A percentile compares a stretch with the other conserved stretches of the same genome.
Conservation (phyloP, 176 grass and related monocot species). For the Zizania latifolia region DNA sequence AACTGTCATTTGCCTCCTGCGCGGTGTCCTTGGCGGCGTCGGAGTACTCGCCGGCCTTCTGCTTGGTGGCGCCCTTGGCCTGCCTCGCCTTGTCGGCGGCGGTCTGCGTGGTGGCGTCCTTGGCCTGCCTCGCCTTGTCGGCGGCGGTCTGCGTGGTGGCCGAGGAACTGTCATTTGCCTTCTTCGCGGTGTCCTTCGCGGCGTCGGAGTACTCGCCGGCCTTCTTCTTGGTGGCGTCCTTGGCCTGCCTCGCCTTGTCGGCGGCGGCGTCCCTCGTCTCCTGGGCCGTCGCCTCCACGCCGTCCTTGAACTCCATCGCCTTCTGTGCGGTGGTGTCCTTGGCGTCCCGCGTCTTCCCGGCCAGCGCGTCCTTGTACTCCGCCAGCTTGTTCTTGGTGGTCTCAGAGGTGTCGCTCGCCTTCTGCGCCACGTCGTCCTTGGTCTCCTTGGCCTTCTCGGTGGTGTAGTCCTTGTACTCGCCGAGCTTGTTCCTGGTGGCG, state of each 20-base stretch:
- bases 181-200: slow-evolving; percentile 5
- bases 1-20: slow-evolving; percentile 30
- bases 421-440: slow-evolving; percentile 39
- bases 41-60: slow-evolving; percentile 38
- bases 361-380: slow-evolving; percentile 41
- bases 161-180: slow-evolving; percentile 21
- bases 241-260: slow-evolving; percentile 13
- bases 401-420: slow-evolving; percentile 44
- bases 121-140: slow-evolving; percentile 36
- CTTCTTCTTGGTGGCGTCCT: slow-evolving; percentile 37
- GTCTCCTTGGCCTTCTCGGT: slow-evolving; percentile 38
- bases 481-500: slow-evolving; percentile 33
- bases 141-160: slow-evolving; percentile 40
- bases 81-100: slow-evolving; percentile 16
- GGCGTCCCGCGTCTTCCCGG: slow-evolving; percentile 35
- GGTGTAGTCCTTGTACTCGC: slow-evolving; percentile 49
- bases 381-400: slow-evolving; percentile 38
- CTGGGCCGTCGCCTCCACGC: slow-evolving; percentile 8
- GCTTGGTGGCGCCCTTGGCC: slow-evolving; percentile 16
- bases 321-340: slow-evolving; percentile 32
- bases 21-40: background rate
- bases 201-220: slow-evolving; percentile 21
- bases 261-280: slow-evolving; percentile 25
- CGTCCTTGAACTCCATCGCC: slow-evolving; percentile 10
- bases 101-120: slow-evolving; percentile 25